Conservation (phyloP, 176 grass and related monocot species). For the Carex littledalei region DNA sequence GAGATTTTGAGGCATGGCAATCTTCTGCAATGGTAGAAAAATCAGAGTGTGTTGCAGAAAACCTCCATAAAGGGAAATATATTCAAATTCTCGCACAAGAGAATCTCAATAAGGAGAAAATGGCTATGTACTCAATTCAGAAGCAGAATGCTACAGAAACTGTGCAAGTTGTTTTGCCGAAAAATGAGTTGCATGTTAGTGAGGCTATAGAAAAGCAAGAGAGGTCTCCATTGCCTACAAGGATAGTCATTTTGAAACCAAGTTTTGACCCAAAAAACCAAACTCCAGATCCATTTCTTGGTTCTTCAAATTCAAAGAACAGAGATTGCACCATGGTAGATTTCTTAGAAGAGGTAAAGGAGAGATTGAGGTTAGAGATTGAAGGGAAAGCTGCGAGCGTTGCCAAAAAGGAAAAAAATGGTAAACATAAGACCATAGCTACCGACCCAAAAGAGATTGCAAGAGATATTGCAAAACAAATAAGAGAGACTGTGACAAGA, state of each 20-base stretch:
- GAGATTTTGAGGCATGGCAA: conserved; percentile 68
- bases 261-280: background rate
- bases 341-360: conserved; percentile 67
- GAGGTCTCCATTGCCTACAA: background rate
- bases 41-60: background rate
- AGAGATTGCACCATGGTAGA: conserved; percentile 42
- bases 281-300: background rate
- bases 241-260: conserved; percentile 72
- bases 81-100: conserved; percentile 60
- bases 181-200: background rate
- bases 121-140: conserved; percentile 39
- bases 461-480: conserved; percentile 43
- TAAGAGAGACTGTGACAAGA: conserved; percentile 43
- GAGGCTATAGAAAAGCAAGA: conserved; percentile 18
- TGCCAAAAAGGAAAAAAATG: background rate
- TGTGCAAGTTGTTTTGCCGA: background rate
- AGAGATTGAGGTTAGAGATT: conserved; percentile 34
- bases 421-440: background rate
- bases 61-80: conserved; percentile 14
- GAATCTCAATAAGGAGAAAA: conserved; percentile 58
- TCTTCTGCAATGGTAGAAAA: conserved; percentile 29
- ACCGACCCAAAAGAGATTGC: conserved; percentile 34
- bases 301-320: conserved; percentile 23
- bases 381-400: conserved; percentile 13
- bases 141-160: background rate